Evolutionary conservation across 2,329 filamentous ascomycete genomes (phyloP), one percentile per base, ranked within the genome.

Genomic region (Hypoxylon sp.): DNA sequence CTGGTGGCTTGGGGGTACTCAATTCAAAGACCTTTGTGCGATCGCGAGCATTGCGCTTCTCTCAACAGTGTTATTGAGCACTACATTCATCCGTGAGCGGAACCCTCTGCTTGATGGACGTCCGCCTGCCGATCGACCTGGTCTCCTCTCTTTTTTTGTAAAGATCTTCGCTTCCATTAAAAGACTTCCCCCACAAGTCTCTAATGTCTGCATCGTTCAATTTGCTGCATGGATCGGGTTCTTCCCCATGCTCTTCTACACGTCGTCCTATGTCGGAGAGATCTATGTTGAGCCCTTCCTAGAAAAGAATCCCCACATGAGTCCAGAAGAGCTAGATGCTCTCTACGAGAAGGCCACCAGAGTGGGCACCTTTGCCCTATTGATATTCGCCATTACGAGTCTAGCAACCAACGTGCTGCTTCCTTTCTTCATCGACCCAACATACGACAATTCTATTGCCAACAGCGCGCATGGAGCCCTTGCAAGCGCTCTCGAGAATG

Each of bases 241-340:
- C 89, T 98, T 98, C 75, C 94, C 94, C 0, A 94, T 97, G 79
- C 85, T 98, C 2, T 98, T 97, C 81, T 98, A 98, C 82, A 93
- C 93, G 4, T 97, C 94, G 1, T 97, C 93, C 17, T 98, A 96
- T 79, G 91, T 98, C 72, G 94, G 93, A 68, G 93, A 97, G 77
- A 92, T 98, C 62, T 97, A 97, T 74, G 92, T 93, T 17, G 91
- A 97, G 76, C 93, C 93, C 0, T 92, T 87, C 72, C 90, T 98
- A 56, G 85, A 89, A 71, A 83, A 87, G 56, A 92, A 97, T 72
- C 94, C 93, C 0, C 82, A 95, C 77, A 91, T 97, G 84, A 87
- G 90, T 0, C 86, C 90, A 0, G 85, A 87, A 14, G 90, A 98
- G 74, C 89, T 98, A 65, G 90, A 97, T 75, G 80, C 84, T 53